These are phyloP conservation scores for Neofusicoccum laricinum DNA, from an alignment of 2,329 filamentous ascomycete species.

Conservation along the genomic window DNA sequence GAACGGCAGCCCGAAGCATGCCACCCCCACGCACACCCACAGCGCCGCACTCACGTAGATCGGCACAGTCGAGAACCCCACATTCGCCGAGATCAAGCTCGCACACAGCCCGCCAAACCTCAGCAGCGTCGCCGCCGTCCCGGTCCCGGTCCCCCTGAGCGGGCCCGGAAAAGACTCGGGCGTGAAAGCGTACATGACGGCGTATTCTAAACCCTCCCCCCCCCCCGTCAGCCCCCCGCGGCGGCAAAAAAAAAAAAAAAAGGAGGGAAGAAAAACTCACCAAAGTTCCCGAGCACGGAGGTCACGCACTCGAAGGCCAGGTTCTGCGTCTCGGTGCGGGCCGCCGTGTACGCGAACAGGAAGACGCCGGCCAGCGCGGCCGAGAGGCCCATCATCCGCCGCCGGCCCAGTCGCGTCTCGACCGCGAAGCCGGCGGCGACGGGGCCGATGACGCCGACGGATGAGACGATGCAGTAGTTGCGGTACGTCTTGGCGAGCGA, in stretches of 20 bases:
- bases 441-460: slow-evolving; percentile 40
- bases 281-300: slow-evolving; percentile 43
- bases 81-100: slow-evolving; percentile 43
- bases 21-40: slow-evolving; percentile 43
- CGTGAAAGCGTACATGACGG: slow-evolving; percentile 47
- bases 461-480: slow-evolving; percentile 23
- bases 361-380: slow-evolving; percentile 46
- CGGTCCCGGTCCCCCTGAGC: slow-evolving; percentile 53
- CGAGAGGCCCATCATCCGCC: slow-evolving; percentile 46
- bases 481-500: slow-evolving; percentile 15
- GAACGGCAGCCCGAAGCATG: slow-evolving; percentile 44
- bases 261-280: not conserved
- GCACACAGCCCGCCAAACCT: slow-evolving; percentile 41
- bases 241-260: not conserved
- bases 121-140: slow-evolving; percentile 44
- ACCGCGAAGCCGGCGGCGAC: slow-evolving; percentile 43
- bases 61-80: slow-evolving; percentile 42
- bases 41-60: slow-evolving; percentile 47
- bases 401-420: slow-evolving; percentile 41
- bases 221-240: no score
- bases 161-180: slow-evolving; percentile 59
- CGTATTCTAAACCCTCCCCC: no score
- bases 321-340: slow-evolving; percentile 35
- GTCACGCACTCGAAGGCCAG: slow-evolving; percentile 41
- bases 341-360: slow-evolving; percentile 46